Conservation (phyloP, 2,329 filamentous ascomycete species). For the Cercospora citrullina region DNA sequence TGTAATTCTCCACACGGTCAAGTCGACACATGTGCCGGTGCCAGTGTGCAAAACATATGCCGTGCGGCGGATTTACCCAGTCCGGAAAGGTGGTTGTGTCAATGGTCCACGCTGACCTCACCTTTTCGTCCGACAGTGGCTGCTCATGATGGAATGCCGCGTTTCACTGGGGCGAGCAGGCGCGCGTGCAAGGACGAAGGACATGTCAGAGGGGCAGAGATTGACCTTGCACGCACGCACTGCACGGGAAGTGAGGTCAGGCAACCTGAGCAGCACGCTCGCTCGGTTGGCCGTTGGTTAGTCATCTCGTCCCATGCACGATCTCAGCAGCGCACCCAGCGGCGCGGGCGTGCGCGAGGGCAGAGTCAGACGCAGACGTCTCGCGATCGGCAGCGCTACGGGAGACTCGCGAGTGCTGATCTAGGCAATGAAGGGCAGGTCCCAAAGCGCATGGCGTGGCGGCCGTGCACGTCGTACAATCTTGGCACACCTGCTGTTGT, state of each 20-base stretch:
- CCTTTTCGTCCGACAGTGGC: neutral
- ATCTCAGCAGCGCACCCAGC: neutral
- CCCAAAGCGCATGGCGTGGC: neutral
- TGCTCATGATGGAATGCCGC: slow-evolving; percentile 11
- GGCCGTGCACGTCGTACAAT: neutral
- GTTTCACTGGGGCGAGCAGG: neutral
- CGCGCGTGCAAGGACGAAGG: neutral
- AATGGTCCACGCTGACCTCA: slow-evolving; percentile 17
- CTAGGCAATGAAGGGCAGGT: neutral
- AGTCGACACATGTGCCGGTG: slow-evolving; percentile 8
- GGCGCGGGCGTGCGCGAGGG: neutral
- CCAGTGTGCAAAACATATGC: neutral
- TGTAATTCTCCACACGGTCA: neutral
- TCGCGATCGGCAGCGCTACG: neutral
- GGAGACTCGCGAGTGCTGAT: neutral
- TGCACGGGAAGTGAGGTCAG: slow-evolving; percentile 8
- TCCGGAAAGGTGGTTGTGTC: slow-evolving; percentile 1
- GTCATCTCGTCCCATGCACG: neutral
- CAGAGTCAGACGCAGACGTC: neutral
- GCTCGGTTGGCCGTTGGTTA: slow-evolving; percentile 3
- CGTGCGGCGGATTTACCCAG: slow-evolving; percentile 10
- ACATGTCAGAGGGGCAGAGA: slow-evolving; percentile 1
- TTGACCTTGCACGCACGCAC: neutral
- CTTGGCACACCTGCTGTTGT: neutral
- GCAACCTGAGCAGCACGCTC: slow-evolving; percentile 13